Conservation (phyloP, 2,329 filamentous ascomycete genomes). For the Sphaerulina musiva region DNA sequence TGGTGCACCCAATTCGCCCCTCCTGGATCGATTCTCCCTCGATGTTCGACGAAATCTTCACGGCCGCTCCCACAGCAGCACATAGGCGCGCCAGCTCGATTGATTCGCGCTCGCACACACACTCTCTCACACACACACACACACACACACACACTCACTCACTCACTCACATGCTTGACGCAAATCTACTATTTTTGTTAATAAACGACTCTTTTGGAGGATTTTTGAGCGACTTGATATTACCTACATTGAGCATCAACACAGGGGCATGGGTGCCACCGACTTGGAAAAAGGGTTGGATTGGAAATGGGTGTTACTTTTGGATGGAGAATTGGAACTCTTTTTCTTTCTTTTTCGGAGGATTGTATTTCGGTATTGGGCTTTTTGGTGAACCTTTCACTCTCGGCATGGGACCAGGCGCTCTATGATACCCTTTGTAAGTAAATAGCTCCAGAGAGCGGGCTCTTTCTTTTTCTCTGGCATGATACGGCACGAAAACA, state of each 20-base stretch:
- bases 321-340: not conserved
- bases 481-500: not conserved
- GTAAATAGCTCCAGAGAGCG: constrained; percentile 12
- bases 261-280: constrained; percentile 4
- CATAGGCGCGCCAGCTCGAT: constrained; percentile 16
- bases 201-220: constrained; percentile 14
- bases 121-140: too few relatives aligned
- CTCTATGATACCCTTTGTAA: constrained; percentile 24
- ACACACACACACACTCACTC: too few relatives aligned
- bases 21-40: constrained; percentile 24
- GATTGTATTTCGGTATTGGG: constrained; percentile 3
- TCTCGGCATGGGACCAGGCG: constrained; percentile 23
- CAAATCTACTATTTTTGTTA: constrained; percentile 6
- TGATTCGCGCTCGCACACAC: not conserved
- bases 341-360: not conserved
- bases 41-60: constrained; percentile 20
- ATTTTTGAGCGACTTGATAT: constrained; percentile 20
- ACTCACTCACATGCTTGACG: not conserved
- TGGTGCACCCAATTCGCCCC: constrained; percentile 26
- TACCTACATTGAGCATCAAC: constrained; percentile 10
- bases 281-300: constrained; percentile 10
- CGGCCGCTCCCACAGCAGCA: constrained; percentile 20
- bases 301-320: constrained; percentile 4
- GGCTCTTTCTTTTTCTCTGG: constrained; percentile 1
- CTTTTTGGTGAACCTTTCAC: constrained; percentile 16